Evolutionary conservation across 805 yeast species (phyloP), one percentile per base, ranked within the genome.

Genomic region (Ogataea methylovora): DNA sequence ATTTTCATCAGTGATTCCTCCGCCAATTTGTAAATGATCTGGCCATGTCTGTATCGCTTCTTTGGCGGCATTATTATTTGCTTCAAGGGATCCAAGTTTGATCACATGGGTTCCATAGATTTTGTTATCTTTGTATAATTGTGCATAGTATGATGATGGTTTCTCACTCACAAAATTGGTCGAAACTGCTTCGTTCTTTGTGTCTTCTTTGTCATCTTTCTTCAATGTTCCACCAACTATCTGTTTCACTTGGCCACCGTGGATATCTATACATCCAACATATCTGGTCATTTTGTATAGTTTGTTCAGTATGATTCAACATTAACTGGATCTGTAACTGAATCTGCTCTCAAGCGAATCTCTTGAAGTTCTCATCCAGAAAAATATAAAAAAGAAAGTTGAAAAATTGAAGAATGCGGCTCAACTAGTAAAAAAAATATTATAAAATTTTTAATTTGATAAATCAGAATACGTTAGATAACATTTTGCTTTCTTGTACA

Each of bases 241-340:
- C 56, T 92, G 98, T 51, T 92, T 92, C 40, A 92, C 98, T 45
- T 84, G 81, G 2, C 98, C 98, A 7, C 82, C 73, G 57, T 92
- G 99, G 38, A 92, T 78, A 54, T 92, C 98, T 25, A 92, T 90
- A 52, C 99, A 92, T 1, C 97, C 97, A 49, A 88, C 74, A 60
- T 85, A 92, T 34, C 70, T 69, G 0, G 96, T 88, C 96, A 88
- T 87, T 18, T 23, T 9, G 12, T 10, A 23, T 10, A 23, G 5
- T 7, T 23, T n/a, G 8, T 7, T 23, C 25, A 23, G 12, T n/a
- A n/a, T n/a, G n/a, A n/a, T n/a, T n/a, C n/a, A n/a, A n/a, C n/a
- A n/a, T n/a, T n/a, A n/a, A n/a, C n/a, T n/a, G n/a, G n/a, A n/a
- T n/a, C n/a, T n/a, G n/a, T n/a, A n/a, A n/a, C n/a, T n/a, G n/a